These are phyloP conservation scores for Metschnikowia bowlesiae DNA, from an alignment of 805 yeast genomes.

Conservation along the genomic window DNA sequence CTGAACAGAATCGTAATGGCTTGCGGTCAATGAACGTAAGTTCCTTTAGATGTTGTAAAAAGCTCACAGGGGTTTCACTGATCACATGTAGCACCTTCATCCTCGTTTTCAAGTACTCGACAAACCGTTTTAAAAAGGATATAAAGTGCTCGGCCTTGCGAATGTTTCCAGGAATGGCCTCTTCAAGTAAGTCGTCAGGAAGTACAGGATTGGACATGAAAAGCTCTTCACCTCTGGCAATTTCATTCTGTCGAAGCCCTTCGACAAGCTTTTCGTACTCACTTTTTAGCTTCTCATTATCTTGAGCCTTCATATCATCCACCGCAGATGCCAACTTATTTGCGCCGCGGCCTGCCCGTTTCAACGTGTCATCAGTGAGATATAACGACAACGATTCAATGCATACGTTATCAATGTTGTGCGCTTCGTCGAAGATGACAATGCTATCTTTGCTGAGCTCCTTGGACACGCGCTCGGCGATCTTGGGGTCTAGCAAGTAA, in stretches of 20 bases:
- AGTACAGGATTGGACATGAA: slow-evolving; percentile 86
- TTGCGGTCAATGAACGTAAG: slow-evolving; percentile 88
- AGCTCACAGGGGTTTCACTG: slow-evolving; percentile 95
- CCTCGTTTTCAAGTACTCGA: slow-evolving; percentile 91
- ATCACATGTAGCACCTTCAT: slow-evolving; percentile 97
- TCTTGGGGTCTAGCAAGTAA: slow-evolving; percentile 92
- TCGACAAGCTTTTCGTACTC: slow-evolving; percentile 90
- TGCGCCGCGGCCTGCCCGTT: slow-evolving; percentile 86
- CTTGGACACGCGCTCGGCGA: slow-evolving; percentile 89
- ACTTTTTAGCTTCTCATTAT: slow-evolving; percentile 76
- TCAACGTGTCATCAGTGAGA: slow-evolving; percentile 82
- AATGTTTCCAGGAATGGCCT: slow-evolving; percentile 96
- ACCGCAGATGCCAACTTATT: slow-evolving; percentile 71
- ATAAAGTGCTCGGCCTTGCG: slow-evolving; percentile 96
- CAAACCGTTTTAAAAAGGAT: slow-evolving; percentile 85
- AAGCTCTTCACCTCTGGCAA: slow-evolving; percentile 53
- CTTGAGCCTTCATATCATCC: slow-evolving; percentile 78
- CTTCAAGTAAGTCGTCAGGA: slow-evolving; percentile 79
- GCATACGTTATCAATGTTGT: slow-evolving; percentile 97
- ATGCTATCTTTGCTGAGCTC: slow-evolving; percentile 91
- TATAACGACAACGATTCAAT: slow-evolving; percentile 92
- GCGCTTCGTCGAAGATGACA: slow-evolving; percentile 97
- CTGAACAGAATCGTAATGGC: slow-evolving; percentile 89
- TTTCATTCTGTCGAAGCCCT: slow-evolving; percentile 81
- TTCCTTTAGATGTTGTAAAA: slow-evolving; percentile 87